Evolutionary conservation across 208 protist species (phyloP).

Genomic region (Leishmania aethiopica): DNA sequence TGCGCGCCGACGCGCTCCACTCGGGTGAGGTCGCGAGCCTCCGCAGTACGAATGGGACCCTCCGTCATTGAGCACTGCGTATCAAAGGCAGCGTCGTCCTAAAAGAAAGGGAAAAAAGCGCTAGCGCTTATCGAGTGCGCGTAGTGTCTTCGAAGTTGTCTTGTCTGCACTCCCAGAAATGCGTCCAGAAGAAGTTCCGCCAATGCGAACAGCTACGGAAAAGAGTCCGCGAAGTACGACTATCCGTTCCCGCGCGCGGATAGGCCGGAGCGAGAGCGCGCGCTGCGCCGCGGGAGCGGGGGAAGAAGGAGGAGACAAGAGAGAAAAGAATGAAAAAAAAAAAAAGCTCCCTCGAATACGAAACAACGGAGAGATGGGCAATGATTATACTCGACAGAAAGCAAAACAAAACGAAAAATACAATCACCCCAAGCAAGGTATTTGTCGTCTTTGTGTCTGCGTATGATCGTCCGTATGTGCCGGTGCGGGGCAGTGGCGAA

Average conservation of each 20-base stretch:
- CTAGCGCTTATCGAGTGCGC: neutral
- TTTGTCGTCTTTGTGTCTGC: neutral
- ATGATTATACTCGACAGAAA: neutral
- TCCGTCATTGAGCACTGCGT: slow-evolving; percentile 50
- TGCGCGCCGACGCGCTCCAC: slow-evolving; percentile 99
- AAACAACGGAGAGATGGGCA: neutral
- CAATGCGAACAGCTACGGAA: neutral
- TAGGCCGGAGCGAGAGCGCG: neutral
- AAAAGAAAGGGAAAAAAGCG: neutral
- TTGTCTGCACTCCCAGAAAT: too few species aligned
- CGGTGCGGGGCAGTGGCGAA: neutral
- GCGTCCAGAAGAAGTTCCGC: neutral
- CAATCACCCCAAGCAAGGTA: neutral
- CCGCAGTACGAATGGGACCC: slow-evolving; percentile 82
- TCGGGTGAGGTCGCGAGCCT: slow-evolving; percentile 96
- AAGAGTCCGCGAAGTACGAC: neutral
- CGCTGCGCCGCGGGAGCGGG: neutral
- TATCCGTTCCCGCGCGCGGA: neutral
- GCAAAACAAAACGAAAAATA: neutral
- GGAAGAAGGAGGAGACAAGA: neutral
- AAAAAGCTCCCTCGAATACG: neutral
- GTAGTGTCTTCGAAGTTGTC: neutral
- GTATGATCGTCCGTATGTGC: neutral
- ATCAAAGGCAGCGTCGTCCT: neutral
- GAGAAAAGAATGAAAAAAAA: neutral